Percentiles rank a stretch among this genome's conserved stretches.
Conservation (phyloP, 2,329 filamentous ascomycete species). For the Hymenoscyphus scutula region DNA sequence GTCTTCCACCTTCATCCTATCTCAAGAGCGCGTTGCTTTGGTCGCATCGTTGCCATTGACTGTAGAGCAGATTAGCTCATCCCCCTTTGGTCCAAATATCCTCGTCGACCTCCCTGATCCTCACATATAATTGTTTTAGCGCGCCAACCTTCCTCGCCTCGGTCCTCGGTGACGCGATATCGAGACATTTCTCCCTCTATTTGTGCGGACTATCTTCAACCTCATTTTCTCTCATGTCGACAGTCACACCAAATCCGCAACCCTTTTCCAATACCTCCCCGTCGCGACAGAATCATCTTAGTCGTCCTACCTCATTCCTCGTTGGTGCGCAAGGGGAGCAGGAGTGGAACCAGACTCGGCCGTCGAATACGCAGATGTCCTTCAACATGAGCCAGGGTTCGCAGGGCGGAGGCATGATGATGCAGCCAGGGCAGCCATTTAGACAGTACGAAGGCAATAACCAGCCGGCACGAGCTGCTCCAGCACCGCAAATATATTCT, state of each 20-base stretch:
- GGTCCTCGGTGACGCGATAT: conserved; percentile 1
- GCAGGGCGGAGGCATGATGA: conserved; percentile 35
- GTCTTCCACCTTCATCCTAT: neutral
- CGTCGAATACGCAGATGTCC: conserved; percentile 32
- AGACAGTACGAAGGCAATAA: conserved; percentile 32
- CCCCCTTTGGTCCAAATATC: neutral
- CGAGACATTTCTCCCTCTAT: neutral
- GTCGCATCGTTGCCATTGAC: conserved; percentile 6
- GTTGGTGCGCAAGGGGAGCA: conserved; percentile 27
- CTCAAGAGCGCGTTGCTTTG: neutral
- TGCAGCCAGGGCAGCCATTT: conserved; percentile 34
- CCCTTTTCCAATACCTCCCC: conserved; percentile 32
- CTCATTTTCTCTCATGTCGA: conserved; percentile 14
- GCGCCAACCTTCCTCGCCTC: neutral
- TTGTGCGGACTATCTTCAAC: neutral
- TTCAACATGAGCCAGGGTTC: conserved; percentile 37
- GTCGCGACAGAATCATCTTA: conserved; percentile 33
- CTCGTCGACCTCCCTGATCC: neutral
- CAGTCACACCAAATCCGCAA: conserved; percentile 28
- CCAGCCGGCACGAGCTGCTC: conserved; percentile 27
- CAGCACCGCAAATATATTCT: conserved; percentile 58
- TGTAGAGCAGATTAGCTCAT: neutral
- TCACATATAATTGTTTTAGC: neutral
- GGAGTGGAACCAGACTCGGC: conserved; percentile 18
- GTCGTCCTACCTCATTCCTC: conserved; percentile 23